Percentiles rank a stretch among this genome's conserved stretches.
phyloP scores from a whole-genome alignment of 2,329 filamentous ascomycete genomes.

The Fusarium guadeloupense region DNA sequence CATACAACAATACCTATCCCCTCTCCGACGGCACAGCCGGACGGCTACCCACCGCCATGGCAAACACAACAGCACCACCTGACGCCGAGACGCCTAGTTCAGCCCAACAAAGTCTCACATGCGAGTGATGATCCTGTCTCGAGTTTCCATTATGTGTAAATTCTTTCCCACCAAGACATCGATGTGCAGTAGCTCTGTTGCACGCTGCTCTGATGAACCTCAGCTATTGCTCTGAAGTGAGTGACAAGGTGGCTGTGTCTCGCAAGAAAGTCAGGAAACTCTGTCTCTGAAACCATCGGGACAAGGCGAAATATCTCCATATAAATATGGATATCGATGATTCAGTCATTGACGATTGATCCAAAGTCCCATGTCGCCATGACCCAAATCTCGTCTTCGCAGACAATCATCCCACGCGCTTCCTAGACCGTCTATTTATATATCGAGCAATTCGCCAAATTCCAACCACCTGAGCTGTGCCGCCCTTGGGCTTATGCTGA shows the following conservation, averaged over 20 bases:
- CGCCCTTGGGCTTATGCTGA: conserved; percentile 2
- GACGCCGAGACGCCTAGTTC: conserved; percentile 2
- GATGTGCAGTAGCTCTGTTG: neutral
- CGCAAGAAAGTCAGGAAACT: neutral
- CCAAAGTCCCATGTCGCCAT: neutral
- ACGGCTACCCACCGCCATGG: conserved; percentile 20
- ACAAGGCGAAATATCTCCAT: neutral
- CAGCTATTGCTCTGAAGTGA: neutral
- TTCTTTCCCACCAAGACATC: conserved; percentile 1
- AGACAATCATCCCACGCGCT: neutral
- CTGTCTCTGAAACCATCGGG: conserved; percentile 1
- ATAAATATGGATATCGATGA: neutral
- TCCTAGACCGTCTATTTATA: neutral
- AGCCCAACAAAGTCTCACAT: conserved; percentile 3
- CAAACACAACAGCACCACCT: conserved; percentile 21
- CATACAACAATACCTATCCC: neutral
- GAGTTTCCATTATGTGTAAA: conserved; percentile 3
- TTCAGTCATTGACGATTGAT: neutral
- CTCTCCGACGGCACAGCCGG: conserved; percentile 17
- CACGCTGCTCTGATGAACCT: neutral
- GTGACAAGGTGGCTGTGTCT: conserved; percentile 11
- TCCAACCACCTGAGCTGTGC: conserved; percentile 1
- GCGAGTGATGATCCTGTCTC: neutral
- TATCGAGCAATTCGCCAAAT: neutral
- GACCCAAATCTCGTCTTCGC: neutral